These are phyloP conservation scores for Trametes sanguinea DNA, from an alignment of 768 basidiomycete genomes.

Conservation along the genomic window DNA sequence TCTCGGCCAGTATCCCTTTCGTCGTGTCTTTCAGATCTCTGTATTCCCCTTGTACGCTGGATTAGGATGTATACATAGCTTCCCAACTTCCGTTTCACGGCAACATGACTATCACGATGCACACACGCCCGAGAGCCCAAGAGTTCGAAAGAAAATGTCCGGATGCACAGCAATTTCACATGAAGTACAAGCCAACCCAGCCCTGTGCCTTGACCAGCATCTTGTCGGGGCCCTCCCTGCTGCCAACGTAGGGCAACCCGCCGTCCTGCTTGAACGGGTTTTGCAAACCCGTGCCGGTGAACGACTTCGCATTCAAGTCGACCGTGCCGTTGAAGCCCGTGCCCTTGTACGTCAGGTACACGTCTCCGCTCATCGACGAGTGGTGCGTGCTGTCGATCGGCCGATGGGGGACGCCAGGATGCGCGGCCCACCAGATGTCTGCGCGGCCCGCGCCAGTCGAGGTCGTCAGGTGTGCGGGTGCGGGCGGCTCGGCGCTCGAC, in stretches of 20 bases:
- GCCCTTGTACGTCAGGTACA: constrained; percentile 57
- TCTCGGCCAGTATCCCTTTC: neutral
- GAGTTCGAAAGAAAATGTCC: no score
- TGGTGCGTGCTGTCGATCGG: constrained; percentile 50
- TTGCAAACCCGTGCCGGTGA: constrained; percentile 26
- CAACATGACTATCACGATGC: neutral
- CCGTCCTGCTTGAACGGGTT: constrained; percentile 23
- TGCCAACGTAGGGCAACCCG: constrained; percentile 32
- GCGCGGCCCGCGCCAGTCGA: constrained; percentile 56
- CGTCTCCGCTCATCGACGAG: constrained; percentile 51
- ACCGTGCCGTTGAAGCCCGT: constrained; percentile 53
- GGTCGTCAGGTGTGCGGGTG: constrained; percentile 44
- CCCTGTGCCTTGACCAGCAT: constrained; percentile 28
- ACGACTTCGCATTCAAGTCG: constrained; percentile 45
- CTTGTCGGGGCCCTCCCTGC: constrained; percentile 34
- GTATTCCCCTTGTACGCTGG: neutral
- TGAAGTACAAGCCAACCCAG: constrained; percentile 37
- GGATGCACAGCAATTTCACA: neutral
- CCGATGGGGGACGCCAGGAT: constrained; percentile 44
- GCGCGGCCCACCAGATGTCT: constrained; percentile 48
- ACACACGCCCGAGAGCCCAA: neutral
- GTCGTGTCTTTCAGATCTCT: neutral
- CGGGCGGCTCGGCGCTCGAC: constrained; percentile 36
- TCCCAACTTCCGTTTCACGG: neutral
- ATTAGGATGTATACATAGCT: neutral